phyloP scores from a whole-genome alignment of 2,329 filamentous ascomycete species.

The Diaporthe australafricana region DNA sequence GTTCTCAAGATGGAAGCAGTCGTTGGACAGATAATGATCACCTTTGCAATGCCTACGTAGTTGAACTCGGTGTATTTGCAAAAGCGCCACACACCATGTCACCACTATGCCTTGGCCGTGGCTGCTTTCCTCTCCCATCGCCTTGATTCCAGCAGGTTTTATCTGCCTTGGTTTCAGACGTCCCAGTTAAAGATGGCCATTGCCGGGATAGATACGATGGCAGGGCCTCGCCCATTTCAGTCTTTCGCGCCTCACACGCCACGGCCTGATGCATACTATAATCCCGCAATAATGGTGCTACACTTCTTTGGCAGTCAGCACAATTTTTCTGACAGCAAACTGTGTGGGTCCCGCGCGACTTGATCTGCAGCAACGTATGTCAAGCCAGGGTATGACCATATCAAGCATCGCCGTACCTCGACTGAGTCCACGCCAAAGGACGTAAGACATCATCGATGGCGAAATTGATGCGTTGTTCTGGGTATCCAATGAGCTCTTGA shows the following conservation, averaged over 20 bases:
- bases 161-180: background rate
- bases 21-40: no score
- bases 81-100: constrained; percentile 9
- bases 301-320: constrained; percentile 10
- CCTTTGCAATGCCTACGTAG: no score
- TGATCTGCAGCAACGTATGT: background rate
- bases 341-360: background rate
- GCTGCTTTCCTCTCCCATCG: background rate
- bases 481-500: background rate
- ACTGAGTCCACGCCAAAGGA: background rate
- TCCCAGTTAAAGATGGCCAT: constrained; percentile 3
- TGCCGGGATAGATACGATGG: background rate
- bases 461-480: background rate
- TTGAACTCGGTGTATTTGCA: no score
- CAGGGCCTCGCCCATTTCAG: constrained; percentile 1
- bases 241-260: constrained; percentile 5
- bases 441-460: background rate
- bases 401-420: background rate
- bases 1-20: no score
- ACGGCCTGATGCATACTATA: background rate
- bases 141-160: background rate
- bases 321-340: background rate
- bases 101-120: background rate
- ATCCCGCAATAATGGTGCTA: background rate
- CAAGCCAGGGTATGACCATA: background rate